Evolutionary conservation across 2,329 filamentous ascomycete species (phyloP), one percentile per base, ranked within the genome.

Genomic region (Aphanocladium album): DNA sequence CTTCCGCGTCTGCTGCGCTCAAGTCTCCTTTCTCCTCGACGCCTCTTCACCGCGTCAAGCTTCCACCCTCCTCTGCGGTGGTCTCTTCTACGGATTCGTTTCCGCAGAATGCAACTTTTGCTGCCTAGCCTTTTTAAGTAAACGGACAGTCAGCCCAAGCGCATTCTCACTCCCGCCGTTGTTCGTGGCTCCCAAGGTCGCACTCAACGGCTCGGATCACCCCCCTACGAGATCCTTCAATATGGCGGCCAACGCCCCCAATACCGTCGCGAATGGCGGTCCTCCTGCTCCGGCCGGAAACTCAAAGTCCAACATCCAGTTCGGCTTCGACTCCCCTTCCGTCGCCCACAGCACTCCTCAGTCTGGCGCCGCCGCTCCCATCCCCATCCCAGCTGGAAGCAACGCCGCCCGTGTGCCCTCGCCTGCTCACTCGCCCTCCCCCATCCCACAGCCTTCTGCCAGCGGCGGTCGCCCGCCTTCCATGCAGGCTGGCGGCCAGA

Each of bases 171-270:
- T 68, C 87, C 88, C 67, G 80, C 80, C 73, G 85, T 89, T 67
- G 83, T 82, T 64, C 84, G 85, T 74, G 83, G 83, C 75, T 84
- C 80, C 70, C 76, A 80, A n/a, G 66, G 80, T 81, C 71, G 41
- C 46, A 52, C 76, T 85, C 68, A 95, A 96, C 84, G 90, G 90
- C 59, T 80, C 80, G 67, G 88, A 91, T 68, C 93, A 98, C 79
- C 83, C 81, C 86, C 91, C 73, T n/a, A 96, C 96, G 78, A 87
- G 87, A 65, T 96, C 93, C 19, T 89, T 96, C 70, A 96, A 93
- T 70, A 96, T 97, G 80, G 92, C 86, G 74, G 88, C 91, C 68
- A 89, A 90, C 72, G 90, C 89, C 67, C 85, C 90, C 60, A 89
- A 83, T 67, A 87, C 86, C 73, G 84, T 87, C 63, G 83, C 88